Conservation (phyloP, 169 alveolate genomes). For the Eimeria praecox region DNA sequence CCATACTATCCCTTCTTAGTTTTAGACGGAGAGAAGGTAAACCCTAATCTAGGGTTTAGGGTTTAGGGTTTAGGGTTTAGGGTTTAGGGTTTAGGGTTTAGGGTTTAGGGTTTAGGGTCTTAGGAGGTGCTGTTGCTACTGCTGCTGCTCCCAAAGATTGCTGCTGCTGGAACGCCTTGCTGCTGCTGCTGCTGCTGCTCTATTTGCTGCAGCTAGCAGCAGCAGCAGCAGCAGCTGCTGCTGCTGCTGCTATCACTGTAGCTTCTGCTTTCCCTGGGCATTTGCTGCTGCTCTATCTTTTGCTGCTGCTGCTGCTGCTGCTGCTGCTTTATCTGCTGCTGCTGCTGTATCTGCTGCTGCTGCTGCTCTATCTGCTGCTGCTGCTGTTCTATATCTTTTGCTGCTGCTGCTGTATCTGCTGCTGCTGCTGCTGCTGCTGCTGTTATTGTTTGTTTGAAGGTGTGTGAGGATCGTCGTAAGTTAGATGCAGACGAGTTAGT, state of each 20-base stretch:
- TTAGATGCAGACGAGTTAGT: slow-evolving; percentile 72
- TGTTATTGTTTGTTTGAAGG: neutral
- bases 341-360: neutral
- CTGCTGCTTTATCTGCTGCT: slow-evolving; percentile 7
- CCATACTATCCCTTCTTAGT: slow-evolving; percentile 58
- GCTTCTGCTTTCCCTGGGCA: too few relatives aligned
- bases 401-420: neutral
- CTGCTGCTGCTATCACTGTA: too few relatives aligned
- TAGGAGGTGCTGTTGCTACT: too few relatives aligned
- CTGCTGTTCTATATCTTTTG: neutral
- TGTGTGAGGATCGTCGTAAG: neutral
- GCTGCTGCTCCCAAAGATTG: too few relatives aligned
- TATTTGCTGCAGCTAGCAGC: too few relatives aligned
- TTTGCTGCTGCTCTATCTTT: neutral
- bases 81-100: too few relatives aligned
- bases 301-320: neutral
- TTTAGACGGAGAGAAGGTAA: slow-evolving; percentile 49
- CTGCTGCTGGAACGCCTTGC: too few relatives aligned
- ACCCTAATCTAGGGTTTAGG: neutral
- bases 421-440: slow-evolving; percentile 31
- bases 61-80: slow-evolving; percentile 24
- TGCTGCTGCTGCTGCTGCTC: too few relatives aligned
- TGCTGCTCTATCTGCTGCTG: neutral
- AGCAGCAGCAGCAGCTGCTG: too few relatives aligned
- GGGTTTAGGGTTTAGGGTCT: too few relatives aligned